Evolutionary conservation across 306 rosid genomes (phyloP), one percentile per base, ranked within the genome.

Genomic region (Glycine tomentella): DNA sequence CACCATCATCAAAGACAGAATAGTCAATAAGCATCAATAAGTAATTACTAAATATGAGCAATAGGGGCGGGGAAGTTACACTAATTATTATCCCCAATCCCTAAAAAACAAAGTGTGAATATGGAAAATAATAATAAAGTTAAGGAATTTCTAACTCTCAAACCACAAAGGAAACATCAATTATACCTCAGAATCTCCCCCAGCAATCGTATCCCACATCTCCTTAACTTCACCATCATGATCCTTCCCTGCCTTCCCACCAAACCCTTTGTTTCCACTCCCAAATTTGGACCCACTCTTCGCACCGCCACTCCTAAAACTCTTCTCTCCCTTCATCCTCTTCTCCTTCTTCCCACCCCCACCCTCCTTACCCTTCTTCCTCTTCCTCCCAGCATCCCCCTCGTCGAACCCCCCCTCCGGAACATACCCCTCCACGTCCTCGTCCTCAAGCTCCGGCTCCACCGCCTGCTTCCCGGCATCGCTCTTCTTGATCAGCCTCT

Each of bases 191-290:
- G 98, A 96, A 87, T 90, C 90, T 8, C 87, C 97, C 0, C 93
- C 97, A 10, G 94, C 97, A 83, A 96, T 84, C 7, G 94, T 87
- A 76, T 96, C 97, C 99, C 99, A 96, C 99, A 96, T 86, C 88
- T 96, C 99, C 76, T 90, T 88, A 76, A 96, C 99, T 81, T 96
- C 99, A 11, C 98, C 96, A 64, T 92, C 97, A 10, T 87, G 97
- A 82, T 93, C 98, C 86, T 84, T 93, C 62, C 90, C 86, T 10
- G 84, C 90, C 79, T 90, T 92, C 11, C 87, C 93, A 0, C 92
- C 75, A 38, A 92, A 89, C 45, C 89, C 90, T 84, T 87, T 90
- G 89, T 80, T 90, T 0, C 92, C 49, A 48, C 72, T 33, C 57
- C 89, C 86, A 44, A 84, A 87, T 80, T 83, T 87, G 2, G 91